These are phyloP conservation scores for Ceratocystis ficicola DNA, from an alignment of 2,329 filamentous ascomycete genomes.

Conservation along the genomic window DNA sequence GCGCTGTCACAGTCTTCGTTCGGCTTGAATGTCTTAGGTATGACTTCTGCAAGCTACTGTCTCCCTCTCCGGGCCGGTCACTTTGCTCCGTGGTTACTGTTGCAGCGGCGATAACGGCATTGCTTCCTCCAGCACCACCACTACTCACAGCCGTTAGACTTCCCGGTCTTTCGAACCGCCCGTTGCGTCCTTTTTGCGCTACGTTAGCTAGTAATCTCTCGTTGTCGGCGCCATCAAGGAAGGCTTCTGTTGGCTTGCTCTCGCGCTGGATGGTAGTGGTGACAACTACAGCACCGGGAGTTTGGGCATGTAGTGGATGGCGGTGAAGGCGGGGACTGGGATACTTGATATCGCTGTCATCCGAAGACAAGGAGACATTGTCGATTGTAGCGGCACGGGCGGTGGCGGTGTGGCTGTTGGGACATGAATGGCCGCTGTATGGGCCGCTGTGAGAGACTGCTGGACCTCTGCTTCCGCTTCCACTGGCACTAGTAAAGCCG, in stretches of 20 bases:
- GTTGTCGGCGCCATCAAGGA: conserved; percentile 15
- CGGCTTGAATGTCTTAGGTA: not conserved
- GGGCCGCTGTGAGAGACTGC: conserved; percentile 1
- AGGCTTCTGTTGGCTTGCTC: conserved; percentile 26
- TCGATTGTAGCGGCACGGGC: conserved; percentile 16
- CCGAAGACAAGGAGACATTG: conserved; percentile 9
- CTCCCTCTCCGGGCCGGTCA: not conserved
- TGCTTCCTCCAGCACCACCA: not conserved
- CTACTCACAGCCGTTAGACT: conserved; percentile 5
- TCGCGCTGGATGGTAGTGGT: conserved; percentile 33
- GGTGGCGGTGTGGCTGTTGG: conserved; percentile 16
- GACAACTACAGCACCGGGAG: conserved; percentile 27
- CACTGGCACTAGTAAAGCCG: not conserved
- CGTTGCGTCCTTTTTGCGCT: not conserved
- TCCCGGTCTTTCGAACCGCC: not conserved
- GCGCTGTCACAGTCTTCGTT: not conserved
- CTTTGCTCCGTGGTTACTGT: not conserved
- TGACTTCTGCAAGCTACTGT: not conserved
- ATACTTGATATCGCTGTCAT: conserved; percentile 18
- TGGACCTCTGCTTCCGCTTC: not conserved
- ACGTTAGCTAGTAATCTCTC: conserved; percentile 17
- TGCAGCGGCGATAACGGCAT: not conserved
- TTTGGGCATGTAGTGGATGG: not conserved
- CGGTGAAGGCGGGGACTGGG: not conserved
- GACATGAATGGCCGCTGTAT: conserved; percentile 3